phyloP scores from a whole-genome alignment of 495 filamentous ascomycete species.

The Friedmanniomyces endolithicus region DNA sequence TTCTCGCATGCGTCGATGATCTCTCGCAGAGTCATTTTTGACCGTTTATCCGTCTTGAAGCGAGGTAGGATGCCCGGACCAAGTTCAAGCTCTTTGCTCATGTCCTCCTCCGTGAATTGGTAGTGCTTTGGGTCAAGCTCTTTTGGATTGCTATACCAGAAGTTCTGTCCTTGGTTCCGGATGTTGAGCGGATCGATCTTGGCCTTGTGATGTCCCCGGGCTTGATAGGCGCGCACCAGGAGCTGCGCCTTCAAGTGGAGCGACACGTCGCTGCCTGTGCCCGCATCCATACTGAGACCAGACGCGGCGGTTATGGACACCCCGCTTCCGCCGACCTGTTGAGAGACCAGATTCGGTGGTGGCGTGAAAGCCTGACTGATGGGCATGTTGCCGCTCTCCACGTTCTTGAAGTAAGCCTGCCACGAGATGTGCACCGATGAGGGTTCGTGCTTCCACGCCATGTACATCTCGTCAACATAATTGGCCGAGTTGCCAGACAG shows the following conservation, averaged over 20 bases:
- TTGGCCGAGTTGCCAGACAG: conserved; percentile 89
- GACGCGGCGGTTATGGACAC: conserved; percentile 47
- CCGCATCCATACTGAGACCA: conserved; percentile 46
- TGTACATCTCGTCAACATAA: conserved; percentile 99
- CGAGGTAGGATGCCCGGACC: conserved; percentile 92
- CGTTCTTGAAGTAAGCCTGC: conserved; percentile 99
- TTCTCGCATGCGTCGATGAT: conserved; percentile 88
- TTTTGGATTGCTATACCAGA: conserved; percentile 78
- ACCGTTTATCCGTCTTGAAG: conserved; percentile 72
- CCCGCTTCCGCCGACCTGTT: conserved; percentile 60
- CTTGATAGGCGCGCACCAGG: conserved; percentile 91
- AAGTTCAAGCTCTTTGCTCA: conserved; percentile 81
- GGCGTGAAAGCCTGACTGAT: conserved; percentile 93
- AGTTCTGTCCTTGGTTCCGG: conserved; percentile 69
- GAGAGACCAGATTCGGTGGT: conserved; percentile 81
- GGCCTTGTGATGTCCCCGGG: conserved; percentile 94
- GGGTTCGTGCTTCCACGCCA: conserved; percentile 90
- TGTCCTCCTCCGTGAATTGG: conserved; percentile 84
- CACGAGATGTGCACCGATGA: conserved; percentile 92
- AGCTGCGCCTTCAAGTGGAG: conserved; percentile 98
- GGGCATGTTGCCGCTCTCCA: conserved; percentile 96
- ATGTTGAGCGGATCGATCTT: conserved; percentile 95
- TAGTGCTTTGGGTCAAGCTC: conserved; percentile 90
- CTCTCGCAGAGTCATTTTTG: conserved; percentile 93
- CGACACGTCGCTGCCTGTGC: conserved; percentile 69